Base-by-base conservation (phyloP, 768 basidiomycete species). In the Mycena latifolia region DNA sequence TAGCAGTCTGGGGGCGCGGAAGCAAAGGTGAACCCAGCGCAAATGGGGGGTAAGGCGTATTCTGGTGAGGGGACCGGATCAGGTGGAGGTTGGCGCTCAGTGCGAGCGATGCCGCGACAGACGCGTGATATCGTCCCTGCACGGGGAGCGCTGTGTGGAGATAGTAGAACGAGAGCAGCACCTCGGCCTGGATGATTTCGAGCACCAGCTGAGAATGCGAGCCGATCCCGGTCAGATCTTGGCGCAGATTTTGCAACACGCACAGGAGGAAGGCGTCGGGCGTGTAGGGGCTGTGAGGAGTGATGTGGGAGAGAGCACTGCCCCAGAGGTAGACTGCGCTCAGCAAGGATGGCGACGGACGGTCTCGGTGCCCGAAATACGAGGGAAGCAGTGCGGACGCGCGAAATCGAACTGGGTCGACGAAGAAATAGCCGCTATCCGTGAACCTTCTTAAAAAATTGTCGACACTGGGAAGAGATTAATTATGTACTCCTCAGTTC, bases 261-360 rank as follows among this genome's bases (percentile, higher is more conserved):
- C 37, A 58, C 17, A 27, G 31, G 14, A 56, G 47, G 17, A 54
- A 58, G 8, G 20, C 41, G 15, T 46, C 48, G 0, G 51, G 35
- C 2, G 61, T 50, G 3, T 50, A 55, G 1, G 67, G 46, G 72
- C 61, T 83, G 78, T 5, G 82, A n/a, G n/a, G n/a, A 75, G 45
- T 78, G 3, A 35, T 17, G 5, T 12, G 79, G 0, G 84, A 82
- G n/a, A 90, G 78, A 58, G 85, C 82, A 37, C 81, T 73, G 11
- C 86, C 88, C 80, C 87, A 85, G 0, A 91, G 79, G 51, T 85
- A 85, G 1, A 87, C 81, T 5, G 78, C 79, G 63, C 78, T 84
- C 37, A 85, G 77, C 5, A 89, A 76, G 5, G 85, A 84, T 12
- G 84, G 82, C 6, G 85, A 77, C 22, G 86, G 85, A 4, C 85